Evolutionary conservation across 2,329 filamentous ascomycete species (phyloP), one percentile per base, ranked within the genome.

Genomic region (Colletotrichum sp.): DNA sequence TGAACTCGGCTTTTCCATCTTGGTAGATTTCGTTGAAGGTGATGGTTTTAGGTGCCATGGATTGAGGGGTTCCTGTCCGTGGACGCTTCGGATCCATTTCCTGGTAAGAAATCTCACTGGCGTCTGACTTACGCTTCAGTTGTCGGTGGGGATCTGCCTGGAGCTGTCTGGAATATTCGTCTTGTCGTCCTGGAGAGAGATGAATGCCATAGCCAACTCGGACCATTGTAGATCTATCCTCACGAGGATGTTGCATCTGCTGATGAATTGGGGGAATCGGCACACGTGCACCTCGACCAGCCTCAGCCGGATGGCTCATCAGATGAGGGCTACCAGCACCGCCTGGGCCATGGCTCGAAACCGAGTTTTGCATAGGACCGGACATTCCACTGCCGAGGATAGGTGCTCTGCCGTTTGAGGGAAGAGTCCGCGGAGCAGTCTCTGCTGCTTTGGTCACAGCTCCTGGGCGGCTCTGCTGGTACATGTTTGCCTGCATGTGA

Each of bases 11-110:
- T 7, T 78, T 73, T 6, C 79, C 79, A 16, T 73, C 66, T 36
- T 79, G 78, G 18, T 78, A 78, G 6, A 80, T 77, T 15, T 80
- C 78, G 10, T 79, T 57, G 13, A 78, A 80, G 3, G 58, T 71
- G 48, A 80, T 74, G 5, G 28, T 82, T 6, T 28, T 24, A 3
- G 70, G 73, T 6, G 73, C 73, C 26, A 73, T 66, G 3, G 63
- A 64, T 2, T 60, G 64, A 8, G 64, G 70, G 8, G 12, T 64
- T 8, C 38, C 70, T 3, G 63, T 48, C 26, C 73, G 72, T 2
- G 70, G 16, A 13, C 73, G 70, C 34, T 75, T 75, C 10, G 13
- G 7, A 13, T 73, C 64, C 3, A 24, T 18, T 10, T 75, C 73
- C 7, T 61, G 21, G 13, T 58, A 43, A 18, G 28, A 57, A 13